A percentile compares a stretch with the other conserved stretches of the same genome.
Conservation (phyloP, 352 stramenopile genomes). For the Pythium coloratum region DNA sequence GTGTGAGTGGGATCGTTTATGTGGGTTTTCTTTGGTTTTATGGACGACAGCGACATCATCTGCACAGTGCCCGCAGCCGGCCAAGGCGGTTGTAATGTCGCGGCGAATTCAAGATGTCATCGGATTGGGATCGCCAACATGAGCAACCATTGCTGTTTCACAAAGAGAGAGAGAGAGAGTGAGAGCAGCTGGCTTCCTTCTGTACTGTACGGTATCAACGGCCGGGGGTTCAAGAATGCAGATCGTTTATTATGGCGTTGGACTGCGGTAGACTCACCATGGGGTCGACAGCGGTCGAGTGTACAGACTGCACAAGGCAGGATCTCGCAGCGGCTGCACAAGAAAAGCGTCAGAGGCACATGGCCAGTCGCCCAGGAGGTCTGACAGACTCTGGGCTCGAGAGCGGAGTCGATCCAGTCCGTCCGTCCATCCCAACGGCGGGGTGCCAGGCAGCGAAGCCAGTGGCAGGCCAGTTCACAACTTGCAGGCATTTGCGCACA, state of each 20-base stretch:
- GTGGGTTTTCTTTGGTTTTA: background rate
- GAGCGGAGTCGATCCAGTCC: background rate
- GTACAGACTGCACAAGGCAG: background rate
- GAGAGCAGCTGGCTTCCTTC: background rate
- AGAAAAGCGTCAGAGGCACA: slow-evolving; percentile 9
- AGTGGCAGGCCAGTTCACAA: slow-evolving; percentile 21
- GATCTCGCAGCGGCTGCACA: slow-evolving; percentile 1
- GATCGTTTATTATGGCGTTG: background rate
- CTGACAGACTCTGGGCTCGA: background rate
- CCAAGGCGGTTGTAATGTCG: background rate
- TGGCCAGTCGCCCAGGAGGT: slow-evolving; percentile 1
- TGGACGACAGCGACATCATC: background rate
- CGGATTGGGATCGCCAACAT: background rate
- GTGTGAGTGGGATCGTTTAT: background rate
- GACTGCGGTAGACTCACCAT: slow-evolving; percentile 1
- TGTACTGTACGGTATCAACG: background rate
- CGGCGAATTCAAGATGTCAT: background rate
- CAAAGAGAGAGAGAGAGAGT: background rate
- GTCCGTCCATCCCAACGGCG: background rate
- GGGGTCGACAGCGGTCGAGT: slow-evolving; percentile 2
- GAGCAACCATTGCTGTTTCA: slow-evolving; percentile 3
- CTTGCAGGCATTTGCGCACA: slow-evolving; percentile 7
- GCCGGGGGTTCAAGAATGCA: slow-evolving; percentile 2
- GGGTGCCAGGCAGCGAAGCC: background rate
- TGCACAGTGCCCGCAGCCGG: background rate